phyloP scores from a whole-genome alignment of 768 basidiomycete genomes.

The Boletus coccyginus region DNA sequence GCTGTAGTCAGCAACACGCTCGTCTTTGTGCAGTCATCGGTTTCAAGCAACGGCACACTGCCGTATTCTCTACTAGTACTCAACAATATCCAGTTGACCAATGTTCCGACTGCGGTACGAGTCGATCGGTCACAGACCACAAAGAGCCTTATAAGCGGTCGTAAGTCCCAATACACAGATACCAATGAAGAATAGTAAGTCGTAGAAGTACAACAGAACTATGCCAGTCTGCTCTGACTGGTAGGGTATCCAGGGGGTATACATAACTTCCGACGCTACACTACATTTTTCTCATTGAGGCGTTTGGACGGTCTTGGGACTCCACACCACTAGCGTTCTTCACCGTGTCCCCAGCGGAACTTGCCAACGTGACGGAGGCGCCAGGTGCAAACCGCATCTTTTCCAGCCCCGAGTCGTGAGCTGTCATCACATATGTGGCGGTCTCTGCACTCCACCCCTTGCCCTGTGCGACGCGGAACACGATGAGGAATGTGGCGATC shows the following conservation, averaged over 20 bases:
- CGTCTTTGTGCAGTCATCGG: constrained; percentile 30
- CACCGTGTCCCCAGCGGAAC: background rate
- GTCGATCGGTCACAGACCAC: too few relatives aligned
- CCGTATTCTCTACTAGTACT: constrained; percentile 34
- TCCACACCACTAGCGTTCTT: background rate
- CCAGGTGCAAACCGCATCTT: constrained; percentile 1
- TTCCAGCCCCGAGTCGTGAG: background rate
- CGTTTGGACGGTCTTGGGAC: too few relatives aligned
- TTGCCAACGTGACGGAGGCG: background rate
- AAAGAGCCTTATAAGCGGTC: too few relatives aligned
- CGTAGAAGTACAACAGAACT: background rate
- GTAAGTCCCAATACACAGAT: too few relatives aligned
- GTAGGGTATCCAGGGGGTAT: background rate
- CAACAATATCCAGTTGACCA: constrained; percentile 32
- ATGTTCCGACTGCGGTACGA: constrained; percentile 35
- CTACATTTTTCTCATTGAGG: background rate
- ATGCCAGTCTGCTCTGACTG: too few relatives aligned
- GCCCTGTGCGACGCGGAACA: constrained; percentile 9
- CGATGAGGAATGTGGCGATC: constrained; percentile 5
- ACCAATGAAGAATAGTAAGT: too few relatives aligned
- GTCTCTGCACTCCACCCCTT: constrained; percentile 5
- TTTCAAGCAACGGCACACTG: constrained; percentile 18
- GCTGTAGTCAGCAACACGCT: constrained; percentile 30
- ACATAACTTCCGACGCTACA: background rate
- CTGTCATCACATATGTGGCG: constrained; percentile 1